Base-by-base conservation (phyloP, 2,329 filamentous ascomycete genomes). In the Ophiocordyceps sinensis region DNA sequence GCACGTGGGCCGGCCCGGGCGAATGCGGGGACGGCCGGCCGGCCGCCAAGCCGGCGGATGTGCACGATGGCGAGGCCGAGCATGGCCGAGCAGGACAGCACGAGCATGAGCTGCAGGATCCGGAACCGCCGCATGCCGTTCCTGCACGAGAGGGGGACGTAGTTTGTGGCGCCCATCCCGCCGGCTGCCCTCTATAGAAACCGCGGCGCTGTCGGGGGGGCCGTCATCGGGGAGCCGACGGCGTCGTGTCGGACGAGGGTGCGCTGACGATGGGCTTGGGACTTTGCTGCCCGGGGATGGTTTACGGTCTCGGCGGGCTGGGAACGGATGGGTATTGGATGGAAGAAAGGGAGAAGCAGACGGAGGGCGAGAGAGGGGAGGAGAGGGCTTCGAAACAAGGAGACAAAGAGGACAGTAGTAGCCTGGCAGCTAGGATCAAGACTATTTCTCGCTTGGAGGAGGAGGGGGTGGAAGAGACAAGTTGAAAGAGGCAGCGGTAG, bases 1-100 rank as follows among this genome's bases (percentile, higher is more conserved):
- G 61, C 53, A 30, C 48, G 49, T 15, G 17, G 37, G 14, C 17
- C 3, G 14, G 14, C 19, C 12, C 17, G 17, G n/a, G 21, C n/a
- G 30, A 5, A 5, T 3, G 36, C 23, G 12, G 21, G 19, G 12
- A 8, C 30, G 30, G 17, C 10, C 2, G n/a, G 15, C 32, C 28
- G 21, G 21, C 13, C 31, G 8, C 31, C 14, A 9, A 40, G 23
- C 6, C 39, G 39, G 15, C 21, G 19, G 10, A 40, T 14, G 5
- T 32, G 39, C 29, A 40, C 2, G 13, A 34, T 9, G n/a, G 36
- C 2, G 31, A 36, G 9, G n/a, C 36, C 2, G 31, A 36, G 9
- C 11, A 40, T 35, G 19, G 29, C 32, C 3, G n/a, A 15, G 39
- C 39, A 40, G 14, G 23, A 36, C 19, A 38, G 17, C 8, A 36